Conservation (phyloP, 805 yeast species). For the Pichia gijzeniarum region DNA sequence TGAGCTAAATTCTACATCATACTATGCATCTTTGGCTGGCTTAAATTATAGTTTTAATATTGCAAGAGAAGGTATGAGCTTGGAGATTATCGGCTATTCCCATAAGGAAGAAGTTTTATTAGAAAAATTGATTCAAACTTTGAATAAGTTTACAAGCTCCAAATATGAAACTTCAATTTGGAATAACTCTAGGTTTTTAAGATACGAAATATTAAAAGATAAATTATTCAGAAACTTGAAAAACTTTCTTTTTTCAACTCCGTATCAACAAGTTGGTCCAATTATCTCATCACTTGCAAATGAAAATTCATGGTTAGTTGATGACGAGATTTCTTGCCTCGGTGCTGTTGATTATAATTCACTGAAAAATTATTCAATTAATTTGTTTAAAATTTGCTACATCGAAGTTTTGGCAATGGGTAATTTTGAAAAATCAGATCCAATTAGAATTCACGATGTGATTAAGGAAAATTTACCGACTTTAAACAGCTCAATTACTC, state of each 20-base stretch:
- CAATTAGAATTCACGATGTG: slow-evolving; percentile 41
- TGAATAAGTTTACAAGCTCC: slow-evolving; percentile 37
- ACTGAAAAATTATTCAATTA: slow-evolving; percentile 37
- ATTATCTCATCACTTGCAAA: slow-evolving; percentile 59
- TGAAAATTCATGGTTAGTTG: slow-evolving; percentile 61
- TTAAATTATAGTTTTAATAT: slow-evolving; percentile 50
- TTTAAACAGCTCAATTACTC: slow-evolving; percentile 26
- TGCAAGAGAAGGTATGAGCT: slow-evolving; percentile 63
- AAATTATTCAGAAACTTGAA: slow-evolving; percentile 53
- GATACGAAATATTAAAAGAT: slow-evolving; percentile 65
- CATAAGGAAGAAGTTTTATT: slow-evolving; percentile 68
- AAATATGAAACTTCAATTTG: slow-evolving; percentile 16
- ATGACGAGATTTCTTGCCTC: slow-evolving; percentile 50
- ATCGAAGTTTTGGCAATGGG: slow-evolving; percentile 76
- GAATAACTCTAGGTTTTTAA: slow-evolving; percentile 37
- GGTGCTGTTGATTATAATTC: slow-evolving; percentile 42
- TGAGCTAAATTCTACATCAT: slow-evolving; percentile 65
- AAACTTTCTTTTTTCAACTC: slow-evolving; percentile 67
- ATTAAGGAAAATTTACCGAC: slow-evolving; percentile 29
- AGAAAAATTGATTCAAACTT: slow-evolving; percentile 48
- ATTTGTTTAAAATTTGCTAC: slow-evolving; percentile 52
- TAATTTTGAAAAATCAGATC: slow-evolving; percentile 52
- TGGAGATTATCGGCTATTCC: slow-evolving; percentile 73
- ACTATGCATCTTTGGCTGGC: slow-evolving; percentile 82
- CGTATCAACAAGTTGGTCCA: slow-evolving; percentile 70